Base-by-base conservation (phyloP, 1,284 basidiomycete genomes). In the Cryptococcus floricola region DNA sequence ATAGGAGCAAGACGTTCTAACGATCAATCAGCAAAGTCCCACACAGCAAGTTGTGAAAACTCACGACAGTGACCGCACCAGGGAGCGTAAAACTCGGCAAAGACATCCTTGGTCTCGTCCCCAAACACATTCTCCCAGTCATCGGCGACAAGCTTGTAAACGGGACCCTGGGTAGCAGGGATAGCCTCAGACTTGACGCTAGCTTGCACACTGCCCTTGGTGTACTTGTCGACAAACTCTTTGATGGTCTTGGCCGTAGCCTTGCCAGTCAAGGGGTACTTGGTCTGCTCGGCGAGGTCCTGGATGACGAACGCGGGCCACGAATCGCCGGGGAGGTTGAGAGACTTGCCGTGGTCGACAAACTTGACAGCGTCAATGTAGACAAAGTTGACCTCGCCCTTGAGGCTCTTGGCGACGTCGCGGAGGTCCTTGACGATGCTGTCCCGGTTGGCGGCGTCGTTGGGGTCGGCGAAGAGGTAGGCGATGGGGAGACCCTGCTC, bases 341-440 rank as follows among this genome's bases (percentile, higher is more conserved):
- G 84, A 10, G 89, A 88, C 79, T 93, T 94, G 68, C 88, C 96
- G 80, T 99, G 96, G 70, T 97, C 92, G 69, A 84, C 86, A 71
- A 94, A 99, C 78, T 92, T 93, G 80, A 87, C 80, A 23, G 90
- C 93, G 76, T 99, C 96, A 69, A 99, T 98, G 87, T 87, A 96
- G 64, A 98, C 95, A 78, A 98, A 95, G 86, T 96, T 98, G 74
- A 98, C 69, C 79, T 90, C 87, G 70, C 86, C 84, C 78, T 90
- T 92, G 82, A 85, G 83, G 71, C 85, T 84, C 59, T 85, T 81
- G 28, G 95, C 94, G 54, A 95, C 74, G 2, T 89, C 84, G 67
- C 82, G 84, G 67, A 98, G 76, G 53, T 82, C 78, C 45, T 87
- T 85, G 62, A 95, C 81, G 55, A 87, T 78, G 46, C 80, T 80